These are phyloP conservation scores for Boletellus sp. DNA, from an alignment of 768 basidiomycete genomes.

Conservation along the genomic window DNA sequence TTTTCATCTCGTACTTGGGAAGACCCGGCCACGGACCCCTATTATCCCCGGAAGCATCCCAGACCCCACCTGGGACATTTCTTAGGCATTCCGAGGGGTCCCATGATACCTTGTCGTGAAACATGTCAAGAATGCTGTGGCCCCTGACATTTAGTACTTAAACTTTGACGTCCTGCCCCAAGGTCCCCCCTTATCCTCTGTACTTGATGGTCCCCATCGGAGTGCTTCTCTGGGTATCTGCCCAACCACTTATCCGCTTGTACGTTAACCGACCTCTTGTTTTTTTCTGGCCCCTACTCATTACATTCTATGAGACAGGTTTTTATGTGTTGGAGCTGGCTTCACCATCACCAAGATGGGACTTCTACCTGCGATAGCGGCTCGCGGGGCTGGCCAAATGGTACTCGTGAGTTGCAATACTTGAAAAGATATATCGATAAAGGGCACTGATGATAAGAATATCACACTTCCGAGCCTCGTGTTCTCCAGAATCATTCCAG, in stretches of 20 bases:
- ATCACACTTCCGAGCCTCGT: constrained; percentile 60
- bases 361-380: constrained; percentile 55
- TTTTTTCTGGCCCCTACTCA: background rate
- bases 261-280: constrained; percentile 29
- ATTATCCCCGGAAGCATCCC: background rate
- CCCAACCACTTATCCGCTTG: constrained; percentile 58
- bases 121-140: constrained; percentile 2
- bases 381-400: constrained; percentile 58
- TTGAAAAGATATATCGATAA: background rate
- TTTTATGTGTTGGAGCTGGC: constrained; percentile 52
- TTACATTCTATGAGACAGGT: constrained; percentile 32
- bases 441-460: constrained; percentile 33
- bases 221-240: constrained; percentile 60
- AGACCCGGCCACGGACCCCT: background rate
- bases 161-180: background rate
- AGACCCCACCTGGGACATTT: background rate
- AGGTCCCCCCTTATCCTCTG: background rate
- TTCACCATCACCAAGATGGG: constrained; percentile 58
- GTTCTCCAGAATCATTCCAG: constrained; percentile 70
- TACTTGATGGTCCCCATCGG: constrained; percentile 33
- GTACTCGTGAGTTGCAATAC: constrained; percentile 39
- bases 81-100: background rate
- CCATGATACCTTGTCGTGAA: background rate
- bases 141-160: constrained; percentile 2
- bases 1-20: too few species aligned